phyloP scores from a whole-genome alignment of 148 eudicot species.

The Bassia scoparia region DNA sequence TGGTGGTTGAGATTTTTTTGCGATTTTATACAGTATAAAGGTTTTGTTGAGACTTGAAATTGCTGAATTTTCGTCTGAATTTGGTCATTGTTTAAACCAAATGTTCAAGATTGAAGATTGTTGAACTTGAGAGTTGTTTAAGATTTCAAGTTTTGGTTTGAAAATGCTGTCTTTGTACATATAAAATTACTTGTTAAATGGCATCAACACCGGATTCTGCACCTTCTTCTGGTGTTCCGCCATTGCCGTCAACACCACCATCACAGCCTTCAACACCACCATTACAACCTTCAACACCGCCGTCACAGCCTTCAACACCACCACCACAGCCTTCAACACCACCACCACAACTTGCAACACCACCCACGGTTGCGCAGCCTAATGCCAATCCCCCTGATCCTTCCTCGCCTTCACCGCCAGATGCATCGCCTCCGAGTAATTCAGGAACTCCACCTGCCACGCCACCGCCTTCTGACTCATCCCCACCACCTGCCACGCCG shows the following conservation, averaged over 20 bases:
- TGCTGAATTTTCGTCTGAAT: constrained; percentile 14
- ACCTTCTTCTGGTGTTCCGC: constrained; percentile 35
- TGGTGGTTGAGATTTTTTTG: constrained; percentile 30
- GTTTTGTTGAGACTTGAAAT: constrained; percentile 22
- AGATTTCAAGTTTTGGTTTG: constrained; percentile 3
- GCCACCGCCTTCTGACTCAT: constrained; percentile 28
- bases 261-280: constrained; percentile 25
- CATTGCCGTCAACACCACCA: constrained; percentile 25
- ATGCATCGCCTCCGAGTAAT: constrained; percentile 30
- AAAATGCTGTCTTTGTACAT: constrained; percentile 10
- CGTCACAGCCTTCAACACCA: constrained; percentile 22
- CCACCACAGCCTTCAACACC: constrained; percentile 24
- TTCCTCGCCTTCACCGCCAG: constrained; percentile 32
- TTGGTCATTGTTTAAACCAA: background rate
- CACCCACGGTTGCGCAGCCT: constrained; percentile 34
- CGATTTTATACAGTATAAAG: background rate
- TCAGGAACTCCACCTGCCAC: constrained; percentile 32
- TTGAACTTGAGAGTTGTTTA: constrained; percentile 12
- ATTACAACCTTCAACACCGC: constrained; percentile 20
- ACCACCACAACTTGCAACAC: constrained; percentile 24
- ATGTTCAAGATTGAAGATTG: constrained; percentile 19
- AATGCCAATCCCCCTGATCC: constrained; percentile 30
- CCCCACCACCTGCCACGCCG: constrained; percentile 43
- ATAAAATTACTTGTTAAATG: constrained; percentile 29
- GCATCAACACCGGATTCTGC: constrained; percentile 45